Percentiles rank a stretch among this genome's conserved stretches.
These are phyloP conservation scores for Blastocrithidia nonstop DNA, from an alignment of 208 protist species.

Conservation along the genomic window DNA sequence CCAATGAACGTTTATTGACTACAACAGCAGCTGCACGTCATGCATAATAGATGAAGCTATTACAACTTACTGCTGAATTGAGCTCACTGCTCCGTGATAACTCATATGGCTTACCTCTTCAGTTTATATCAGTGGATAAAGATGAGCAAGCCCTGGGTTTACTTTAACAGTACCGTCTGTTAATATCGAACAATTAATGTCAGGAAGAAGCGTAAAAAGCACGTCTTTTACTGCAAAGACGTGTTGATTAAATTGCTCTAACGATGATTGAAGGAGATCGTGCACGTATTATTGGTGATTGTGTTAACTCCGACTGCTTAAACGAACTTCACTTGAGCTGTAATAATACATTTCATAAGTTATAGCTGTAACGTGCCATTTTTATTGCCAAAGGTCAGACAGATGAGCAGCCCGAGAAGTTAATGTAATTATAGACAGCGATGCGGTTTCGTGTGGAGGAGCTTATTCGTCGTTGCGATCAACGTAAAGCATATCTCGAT, in stretches of 20 bases:
- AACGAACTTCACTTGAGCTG: slow-evolving; percentile 25
- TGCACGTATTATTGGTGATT: slow-evolving; percentile 21
- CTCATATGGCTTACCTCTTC: slow-evolving; percentile 10
- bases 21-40: slow-evolving; percentile 12
- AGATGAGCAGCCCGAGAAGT: slow-evolving; percentile 3
- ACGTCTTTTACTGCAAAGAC: slow-evolving; percentile 28
- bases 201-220: slow-evolving; percentile 17
- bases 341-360: slow-evolving; percentile 30
- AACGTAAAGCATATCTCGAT: background rate
- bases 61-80: slow-evolving; percentile 2
- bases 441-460: slow-evolving; percentile 17
- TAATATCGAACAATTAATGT: background rate
- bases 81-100: slow-evolving; percentile 5
- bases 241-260: slow-evolving; percentile 34
- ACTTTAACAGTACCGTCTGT: slow-evolving; percentile 5
- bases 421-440: slow-evolving; percentile 18
- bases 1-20: slow-evolving; percentile 27
- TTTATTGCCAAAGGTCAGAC: slow-evolving; percentile 11
- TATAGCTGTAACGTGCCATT: slow-evolving; percentile 30
- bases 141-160: slow-evolving; percentile 12
- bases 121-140: slow-evolving; percentile 7
- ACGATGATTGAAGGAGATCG: slow-evolving; percentile 35
- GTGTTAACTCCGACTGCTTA: slow-evolving; percentile 31
- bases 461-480: slow-evolving; percentile 9
- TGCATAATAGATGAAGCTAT: slow-evolving; percentile 13